Evolutionary conservation across 495 filamentous ascomycete species (phyloP), one percentile per base, ranked within the genome.

Genomic region (Mytilinidion resinicola): DNA sequence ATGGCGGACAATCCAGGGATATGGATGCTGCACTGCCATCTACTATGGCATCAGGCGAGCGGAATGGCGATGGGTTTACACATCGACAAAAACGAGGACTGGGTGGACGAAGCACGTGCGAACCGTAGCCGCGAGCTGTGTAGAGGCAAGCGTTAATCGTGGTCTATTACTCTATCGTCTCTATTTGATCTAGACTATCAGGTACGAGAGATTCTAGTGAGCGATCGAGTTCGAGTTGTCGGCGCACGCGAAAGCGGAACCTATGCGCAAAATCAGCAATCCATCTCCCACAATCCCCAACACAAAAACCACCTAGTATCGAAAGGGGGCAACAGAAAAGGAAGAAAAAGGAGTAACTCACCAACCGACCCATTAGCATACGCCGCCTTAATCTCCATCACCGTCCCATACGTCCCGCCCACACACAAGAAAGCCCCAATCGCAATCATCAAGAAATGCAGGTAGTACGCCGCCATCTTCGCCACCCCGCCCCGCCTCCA

Each of bases 391-490:
- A 59, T 56, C n/a, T 33, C 14, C 41, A 36, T 21, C n/a, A 51
- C 39, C 39, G 61, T 43, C 5, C 69, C 82, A 51, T 86, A 76
- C 20, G 74, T 67, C 51, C 86, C 77, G 43, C 77, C 74, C 19
- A 78, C 4, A 14, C 64, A 54, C 60, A 84, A 85, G 60, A 78
- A 33, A 14, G 72, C 60, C 0, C 72, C 73, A 56, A 79, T 64
- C 1, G 64, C 14, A 17, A 74, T 66, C 53, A 73, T 68, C 48
- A 67, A 63, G 19, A 64, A 60, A 42, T 63, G 69, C 35, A 39
- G 53, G 41, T 61, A 56, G 55, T 61, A 76, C 30, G 51, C 66
- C 60, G 70, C 65, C 20, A 67, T 69, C 35, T 75, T 53, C 17
- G 46, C 7, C 66, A 57, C 61, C 3, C 58, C 59, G 0, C 57